These are phyloP conservation scores for Cutaneotrichosporon mucoides DNA, from an alignment of 1,284 basidiomycete genomes.

Conservation along the genomic window DNA sequence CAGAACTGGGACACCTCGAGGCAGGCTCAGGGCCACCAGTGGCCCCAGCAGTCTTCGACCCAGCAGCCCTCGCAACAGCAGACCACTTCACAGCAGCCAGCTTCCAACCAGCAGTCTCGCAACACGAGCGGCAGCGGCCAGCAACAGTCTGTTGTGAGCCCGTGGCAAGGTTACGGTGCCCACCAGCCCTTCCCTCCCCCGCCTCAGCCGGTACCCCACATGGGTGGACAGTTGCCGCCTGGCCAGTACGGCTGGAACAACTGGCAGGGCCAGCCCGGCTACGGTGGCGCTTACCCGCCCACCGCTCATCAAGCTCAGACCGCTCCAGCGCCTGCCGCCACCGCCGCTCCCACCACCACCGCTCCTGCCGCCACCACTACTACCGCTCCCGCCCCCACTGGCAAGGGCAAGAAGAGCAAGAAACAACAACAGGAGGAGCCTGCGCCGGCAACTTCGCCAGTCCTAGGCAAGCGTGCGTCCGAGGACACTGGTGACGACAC, in stretches of 20 bases:
- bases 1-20: constrained; percentile 17
- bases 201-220: constrained; percentile 28
- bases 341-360: constrained; percentile 6
- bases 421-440: constrained; percentile 5
- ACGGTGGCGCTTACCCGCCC: constrained; percentile 18
- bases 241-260: constrained; percentile 30
- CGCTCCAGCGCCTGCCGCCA: not conserved
- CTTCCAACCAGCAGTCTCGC: constrained; percentile 4
- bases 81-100: constrained; percentile 4
- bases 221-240: constrained; percentile 21
- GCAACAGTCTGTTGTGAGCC: constrained; percentile 11
- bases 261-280: constrained; percentile 20
- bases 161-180: constrained; percentile 27
- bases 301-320: constrained; percentile 8
- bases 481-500: constrained; percentile 17
- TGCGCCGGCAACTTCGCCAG: constrained; percentile 13
- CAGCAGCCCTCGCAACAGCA: constrained; percentile 13
- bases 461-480: constrained; percentile 32
- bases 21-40: constrained; percentile 16
- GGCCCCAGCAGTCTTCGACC: constrained; percentile 1
- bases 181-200: constrained; percentile 31
- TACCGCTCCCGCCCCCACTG: not conserved
- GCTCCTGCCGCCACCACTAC: constrained; percentile 4
- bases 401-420: constrained; percentile 22
- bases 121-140: constrained; percentile 15